These are phyloP conservation scores for Saccharomycopsis javanensis DNA, from an alignment of 805 yeast genomes.

Conservation along the genomic window DNA sequence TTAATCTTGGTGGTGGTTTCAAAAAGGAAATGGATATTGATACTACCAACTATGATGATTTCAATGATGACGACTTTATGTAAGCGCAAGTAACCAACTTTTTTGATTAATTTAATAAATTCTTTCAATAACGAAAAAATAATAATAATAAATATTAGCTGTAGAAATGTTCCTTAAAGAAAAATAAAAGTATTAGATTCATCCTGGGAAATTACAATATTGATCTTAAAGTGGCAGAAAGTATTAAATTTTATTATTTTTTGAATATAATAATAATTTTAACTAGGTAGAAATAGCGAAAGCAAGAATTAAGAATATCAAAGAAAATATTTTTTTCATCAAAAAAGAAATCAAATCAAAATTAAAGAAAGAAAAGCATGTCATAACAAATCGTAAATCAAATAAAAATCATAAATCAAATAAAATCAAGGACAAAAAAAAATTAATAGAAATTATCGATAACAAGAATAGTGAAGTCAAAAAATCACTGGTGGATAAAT, in stretches of 20 bases:
- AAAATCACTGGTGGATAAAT: no score
- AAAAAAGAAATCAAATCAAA: background rate
- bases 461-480: background rate
- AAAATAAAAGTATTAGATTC: no score
- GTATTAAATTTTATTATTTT: background rate
- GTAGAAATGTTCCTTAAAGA: no score
- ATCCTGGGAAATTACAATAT: no score
- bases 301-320: background rate
- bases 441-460: background rate
- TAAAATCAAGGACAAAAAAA: background rate
- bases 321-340: background rate
- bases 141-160: no score
- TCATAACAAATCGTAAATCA: background rate
- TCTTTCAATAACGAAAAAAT: background rate
- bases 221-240: no score
- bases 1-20: constrained; percentile 51
- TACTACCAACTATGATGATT: constrained; percentile 42
- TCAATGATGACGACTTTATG: constrained; percentile 77
- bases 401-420: background rate
- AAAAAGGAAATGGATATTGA: constrained; percentile 60
- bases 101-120: background rate
- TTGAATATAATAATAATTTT: background rate
- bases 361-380: background rate
- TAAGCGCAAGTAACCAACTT: constrained; percentile 25
- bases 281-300: background rate